These are phyloP conservation scores for Talaromyces marneffei DNA, from an alignment of 2,329 filamentous ascomycete genomes.

Conservation along the genomic window DNA sequence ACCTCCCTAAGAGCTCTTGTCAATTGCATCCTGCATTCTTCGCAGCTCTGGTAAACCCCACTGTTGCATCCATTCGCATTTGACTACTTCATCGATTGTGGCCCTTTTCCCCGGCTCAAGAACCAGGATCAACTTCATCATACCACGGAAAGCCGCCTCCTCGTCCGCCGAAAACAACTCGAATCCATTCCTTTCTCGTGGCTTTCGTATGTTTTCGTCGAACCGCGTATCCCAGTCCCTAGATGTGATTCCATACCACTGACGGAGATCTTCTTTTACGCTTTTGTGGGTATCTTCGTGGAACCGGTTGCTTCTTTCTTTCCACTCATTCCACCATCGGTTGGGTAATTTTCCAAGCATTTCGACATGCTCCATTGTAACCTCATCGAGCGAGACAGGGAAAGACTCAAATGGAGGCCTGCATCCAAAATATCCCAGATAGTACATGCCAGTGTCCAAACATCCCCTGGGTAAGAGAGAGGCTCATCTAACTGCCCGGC, in stretches of 20 bases:
- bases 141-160: constrained; percentile 12
- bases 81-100: constrained; percentile 17
- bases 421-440: constrained; percentile 33
- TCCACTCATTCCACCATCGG: constrained; percentile 23
- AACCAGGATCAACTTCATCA: constrained; percentile 19
- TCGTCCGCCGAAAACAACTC: constrained; percentile 12
- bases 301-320: constrained; percentile 17
- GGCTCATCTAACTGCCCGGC: constrained; percentile 11
- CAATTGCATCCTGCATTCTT: constrained; percentile 13
- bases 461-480: constrained; percentile 30
- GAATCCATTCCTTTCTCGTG: constrained; percentile 1
- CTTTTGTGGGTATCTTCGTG: constrained; percentile 18
- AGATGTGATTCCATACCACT: not conserved
- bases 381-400: constrained; percentile 21
- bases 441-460: constrained; percentile 20
- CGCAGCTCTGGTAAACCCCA: constrained; percentile 17
- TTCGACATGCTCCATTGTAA: constrained; percentile 25
- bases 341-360: constrained; percentile 22
- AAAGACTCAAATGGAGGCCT: constrained; percentile 23
- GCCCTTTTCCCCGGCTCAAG: constrained; percentile 17
- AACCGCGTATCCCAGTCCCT: not conserved
- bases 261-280: not conserved
- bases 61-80: constrained; percentile 20
- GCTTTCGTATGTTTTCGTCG: constrained; percentile 13
- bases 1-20: not conserved